phyloP scores from a whole-genome alignment of 495 filamentous ascomycete species.

The Xylaria castorea region DNA sequence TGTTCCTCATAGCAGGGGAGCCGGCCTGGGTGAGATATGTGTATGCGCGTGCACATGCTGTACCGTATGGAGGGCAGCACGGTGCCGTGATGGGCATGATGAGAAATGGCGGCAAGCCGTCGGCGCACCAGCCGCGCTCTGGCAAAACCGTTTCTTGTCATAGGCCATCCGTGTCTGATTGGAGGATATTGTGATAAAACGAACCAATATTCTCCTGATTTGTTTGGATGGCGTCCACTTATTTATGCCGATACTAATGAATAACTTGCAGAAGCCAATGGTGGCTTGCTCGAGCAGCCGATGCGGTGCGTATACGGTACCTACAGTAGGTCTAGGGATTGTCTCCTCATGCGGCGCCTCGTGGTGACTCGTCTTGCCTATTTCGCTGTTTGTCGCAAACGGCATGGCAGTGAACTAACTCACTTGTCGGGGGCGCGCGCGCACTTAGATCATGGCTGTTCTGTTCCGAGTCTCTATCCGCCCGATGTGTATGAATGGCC shows the following conservation, averaged over 20 bases:
- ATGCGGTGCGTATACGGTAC: constrained; percentile 21
- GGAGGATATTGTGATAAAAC: constrained; percentile 31
- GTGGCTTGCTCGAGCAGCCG: constrained; percentile 10
- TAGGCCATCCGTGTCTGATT: constrained; percentile 23
- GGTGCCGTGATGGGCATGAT: constrained; percentile 22
- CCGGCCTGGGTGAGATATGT: constrained; percentile 28
- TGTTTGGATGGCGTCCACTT: constrained; percentile 22
- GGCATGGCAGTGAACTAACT: not conserved
- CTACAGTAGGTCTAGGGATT: not conserved
- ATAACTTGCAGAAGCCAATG: constrained; percentile 26
- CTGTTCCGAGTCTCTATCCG: constrained; percentile 1
- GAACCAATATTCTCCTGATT: constrained; percentile 29
- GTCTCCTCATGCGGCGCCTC: constrained; percentile 3
- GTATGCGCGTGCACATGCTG: constrained; percentile 22
- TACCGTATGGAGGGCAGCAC: constrained; percentile 18
- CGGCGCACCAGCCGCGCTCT: constrained; percentile 31
- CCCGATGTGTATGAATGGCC: not conserved
- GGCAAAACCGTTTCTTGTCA: constrained; percentile 29
- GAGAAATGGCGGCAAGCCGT: constrained; percentile 16
- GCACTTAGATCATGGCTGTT: not conserved
- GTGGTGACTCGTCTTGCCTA: constrained; percentile 1
- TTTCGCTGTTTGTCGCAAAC: constrained; percentile 17
- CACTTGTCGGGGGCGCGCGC: not conserved
- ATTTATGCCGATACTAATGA: constrained; percentile 29
- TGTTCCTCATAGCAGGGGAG: constrained; percentile 32